phyloP scores from a whole-genome alignment of 345 rosid genomes.

The Eucalyptus melliodora region DNA sequence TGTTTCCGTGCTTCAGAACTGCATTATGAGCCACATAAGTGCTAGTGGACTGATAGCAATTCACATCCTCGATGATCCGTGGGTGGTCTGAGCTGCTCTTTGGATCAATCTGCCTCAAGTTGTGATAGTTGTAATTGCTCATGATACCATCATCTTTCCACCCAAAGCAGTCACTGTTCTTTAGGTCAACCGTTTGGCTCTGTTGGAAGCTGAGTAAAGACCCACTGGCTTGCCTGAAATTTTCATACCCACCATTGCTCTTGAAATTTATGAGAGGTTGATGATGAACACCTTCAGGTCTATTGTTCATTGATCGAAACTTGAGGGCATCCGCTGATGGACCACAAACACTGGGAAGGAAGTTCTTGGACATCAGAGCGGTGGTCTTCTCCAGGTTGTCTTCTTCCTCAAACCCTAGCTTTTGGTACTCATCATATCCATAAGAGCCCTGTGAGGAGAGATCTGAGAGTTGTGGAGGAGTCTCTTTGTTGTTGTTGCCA shows the following conservation, averaged over 20 bases:
- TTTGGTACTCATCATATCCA: not conserved
- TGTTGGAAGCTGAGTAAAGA: conserved; percentile 53
- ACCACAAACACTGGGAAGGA: not conserved
- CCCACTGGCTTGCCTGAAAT: conserved; percentile 14
- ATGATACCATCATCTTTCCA: conserved; percentile 19
- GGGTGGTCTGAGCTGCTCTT: conserved; percentile 22
- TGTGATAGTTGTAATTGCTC: not conserved
- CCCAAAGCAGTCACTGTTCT: conserved; percentile 1
- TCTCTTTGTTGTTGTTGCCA: not conserved
- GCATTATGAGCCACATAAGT: not conserved
- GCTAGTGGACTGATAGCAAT: conserved; percentile 4
- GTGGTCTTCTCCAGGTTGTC: not conserved
- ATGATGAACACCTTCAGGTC: not conserved
- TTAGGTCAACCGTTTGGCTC: not conserved
- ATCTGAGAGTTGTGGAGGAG: conserved; percentile 1
- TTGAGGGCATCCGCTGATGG: not conserved
- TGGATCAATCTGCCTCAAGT: conserved; percentile 22
- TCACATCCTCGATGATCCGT: conserved; percentile 13
- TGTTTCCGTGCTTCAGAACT: not conserved
- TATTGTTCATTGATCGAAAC: conserved; percentile 1
- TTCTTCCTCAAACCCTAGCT: conserved; percentile 2
- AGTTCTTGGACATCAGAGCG: not conserved
- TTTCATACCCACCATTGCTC: conserved; percentile 7
- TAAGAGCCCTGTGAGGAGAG: conserved; percentile 23
- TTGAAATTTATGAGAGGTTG: conserved; percentile 62